A percentile compares a stretch with the other conserved stretches of the same genome.
Evolutionary conservation across 345 rosid genomes (phyloP).

Genomic region (Gossypioides kirkii): DNA sequence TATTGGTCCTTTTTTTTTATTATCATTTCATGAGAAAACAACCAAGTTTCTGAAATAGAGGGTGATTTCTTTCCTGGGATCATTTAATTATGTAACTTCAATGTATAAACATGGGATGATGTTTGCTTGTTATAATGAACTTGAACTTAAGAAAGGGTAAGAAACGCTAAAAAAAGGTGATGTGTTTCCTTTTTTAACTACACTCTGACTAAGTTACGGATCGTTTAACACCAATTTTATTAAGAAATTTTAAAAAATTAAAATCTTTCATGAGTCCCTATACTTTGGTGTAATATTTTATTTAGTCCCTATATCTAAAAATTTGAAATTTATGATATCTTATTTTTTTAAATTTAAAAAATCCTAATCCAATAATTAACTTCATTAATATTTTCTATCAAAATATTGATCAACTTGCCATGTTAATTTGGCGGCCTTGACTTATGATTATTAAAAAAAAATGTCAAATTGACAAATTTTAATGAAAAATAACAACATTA

Average conservation of each 20-base stretch:
- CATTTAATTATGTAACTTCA: not conserved
- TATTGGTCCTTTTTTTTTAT: not conserved
- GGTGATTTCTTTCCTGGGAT: not conserved
- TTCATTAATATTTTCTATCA: no score
- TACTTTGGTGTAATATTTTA: not conserved
- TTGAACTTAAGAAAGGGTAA: not conserved
- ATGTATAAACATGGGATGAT: not conserved
- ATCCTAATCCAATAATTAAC: no score
- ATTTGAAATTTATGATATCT: no score
- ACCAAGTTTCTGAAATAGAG: not conserved
- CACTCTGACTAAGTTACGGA: not conserved
- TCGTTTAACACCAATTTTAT: not conserved
- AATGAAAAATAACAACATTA: no score
- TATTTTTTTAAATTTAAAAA: no score
- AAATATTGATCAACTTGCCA: no score
- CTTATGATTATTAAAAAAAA: no score
- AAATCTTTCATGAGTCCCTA: not conserved
- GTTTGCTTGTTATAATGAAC: not conserved
- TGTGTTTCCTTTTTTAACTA: not conserved
- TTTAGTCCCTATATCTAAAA: no score
- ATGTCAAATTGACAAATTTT: no score
- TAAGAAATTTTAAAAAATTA: not conserved
- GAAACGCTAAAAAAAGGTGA: not conserved
- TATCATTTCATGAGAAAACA: not conserved
- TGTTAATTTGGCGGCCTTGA: no score